Evolutionary conservation across 345 rosid species (phyloP).

Genomic region (Populus davidiana): DNA sequence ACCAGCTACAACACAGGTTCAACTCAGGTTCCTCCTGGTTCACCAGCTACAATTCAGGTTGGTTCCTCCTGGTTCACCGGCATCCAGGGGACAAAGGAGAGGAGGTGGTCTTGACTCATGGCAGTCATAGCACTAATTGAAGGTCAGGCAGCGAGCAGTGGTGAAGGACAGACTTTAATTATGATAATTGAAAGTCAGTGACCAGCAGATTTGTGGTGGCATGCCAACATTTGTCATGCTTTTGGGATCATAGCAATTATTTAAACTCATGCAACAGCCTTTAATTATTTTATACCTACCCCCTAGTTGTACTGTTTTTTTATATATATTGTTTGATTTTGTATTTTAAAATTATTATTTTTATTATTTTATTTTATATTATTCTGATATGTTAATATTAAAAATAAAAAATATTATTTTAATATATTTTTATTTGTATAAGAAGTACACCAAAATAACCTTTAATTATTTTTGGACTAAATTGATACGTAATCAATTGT

Average conservation of each 20-base stretch:
- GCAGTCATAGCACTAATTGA: constrained; percentile 13
- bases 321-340: too few relatives aligned
- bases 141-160: not conserved
- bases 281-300: not conserved
- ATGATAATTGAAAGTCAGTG: not conserved
- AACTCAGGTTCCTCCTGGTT: not conserved
- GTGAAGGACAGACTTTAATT: not conserved
- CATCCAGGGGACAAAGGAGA: not conserved
- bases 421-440: too few relatives aligned
- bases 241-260: constrained; percentile 18
- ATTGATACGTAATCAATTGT: too few relatives aligned
- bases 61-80: not conserved
- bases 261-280: constrained; percentile 11
- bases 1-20: too few relatives aligned
- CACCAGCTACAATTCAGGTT: not conserved
- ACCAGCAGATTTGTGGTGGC: not conserved
- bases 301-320: too few relatives aligned
- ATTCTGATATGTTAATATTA: accelerated
- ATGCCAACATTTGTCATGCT: constrained; percentile 16
- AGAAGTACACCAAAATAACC: too few relatives aligned
- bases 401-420: too few relatives aligned
- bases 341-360: too few relatives aligned
- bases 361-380: too few relatives aligned
- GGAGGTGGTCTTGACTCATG: not conserved
- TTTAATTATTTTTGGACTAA: too few relatives aligned